Conservation (phyloP, 345 rosid species). For the Citrus australasica region DNA sequence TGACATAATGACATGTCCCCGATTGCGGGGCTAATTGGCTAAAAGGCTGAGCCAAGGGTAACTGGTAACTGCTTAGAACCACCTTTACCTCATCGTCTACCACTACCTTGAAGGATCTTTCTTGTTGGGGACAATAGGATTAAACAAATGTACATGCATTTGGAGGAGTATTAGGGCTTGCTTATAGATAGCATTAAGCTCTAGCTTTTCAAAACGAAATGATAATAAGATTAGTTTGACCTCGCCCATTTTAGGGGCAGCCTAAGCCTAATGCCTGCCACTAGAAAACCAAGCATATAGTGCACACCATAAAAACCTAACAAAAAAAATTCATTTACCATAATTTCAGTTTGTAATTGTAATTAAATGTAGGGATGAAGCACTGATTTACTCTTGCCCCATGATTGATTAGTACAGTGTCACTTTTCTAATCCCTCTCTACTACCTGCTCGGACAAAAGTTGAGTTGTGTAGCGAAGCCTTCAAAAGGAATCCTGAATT, state of each 20-base stretch:
- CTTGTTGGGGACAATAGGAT: neutral
- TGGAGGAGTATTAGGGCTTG: too few relatives aligned
- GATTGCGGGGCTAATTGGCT: slow-evolving; percentile 16
- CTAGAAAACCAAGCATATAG: neutral
- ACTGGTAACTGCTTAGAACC: neutral
- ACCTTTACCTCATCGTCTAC: neutral
- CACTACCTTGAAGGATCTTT: neutral
- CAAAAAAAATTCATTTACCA: neutral
- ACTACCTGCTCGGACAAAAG: neutral
- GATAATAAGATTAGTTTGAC: neutral
- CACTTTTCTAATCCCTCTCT: neutral
- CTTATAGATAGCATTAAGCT: neutral
- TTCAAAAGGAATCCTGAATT: neutral
- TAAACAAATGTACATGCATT: neutral
- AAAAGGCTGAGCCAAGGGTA: slow-evolving; percentile 6
- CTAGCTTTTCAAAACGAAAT: neutral
- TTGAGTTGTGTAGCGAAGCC: neutral
- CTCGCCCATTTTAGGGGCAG: neutral
- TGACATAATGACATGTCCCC: neutral
- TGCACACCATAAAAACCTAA: neutral
- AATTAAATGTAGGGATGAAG: neutral
- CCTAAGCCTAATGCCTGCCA: neutral
- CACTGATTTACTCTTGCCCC: neutral
- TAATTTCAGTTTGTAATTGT: neutral
- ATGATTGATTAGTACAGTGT: neutral